A percentile compares a stretch with the other conserved stretches of the same genome.
phyloP scores from a whole-genome alignment of 768 basidiomycete genomes.

The Amanita thiersii region DNA sequence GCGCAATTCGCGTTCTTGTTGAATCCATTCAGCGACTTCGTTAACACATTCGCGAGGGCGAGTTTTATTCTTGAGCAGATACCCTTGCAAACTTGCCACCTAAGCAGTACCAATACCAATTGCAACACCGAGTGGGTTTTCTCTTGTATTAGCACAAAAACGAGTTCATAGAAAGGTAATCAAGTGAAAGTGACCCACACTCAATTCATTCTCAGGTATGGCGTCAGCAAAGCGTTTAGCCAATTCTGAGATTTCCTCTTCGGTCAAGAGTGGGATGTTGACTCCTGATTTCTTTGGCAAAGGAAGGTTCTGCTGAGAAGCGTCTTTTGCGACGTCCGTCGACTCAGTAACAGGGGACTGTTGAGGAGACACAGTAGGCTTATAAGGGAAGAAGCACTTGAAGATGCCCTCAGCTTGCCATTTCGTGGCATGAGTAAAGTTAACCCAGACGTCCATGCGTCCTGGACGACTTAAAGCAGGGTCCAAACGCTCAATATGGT shows the following conservation, averaged over 20 bases:
- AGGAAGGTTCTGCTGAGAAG: slow-evolving; percentile 61
- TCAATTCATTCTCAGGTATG: slow-evolving; percentile 83
- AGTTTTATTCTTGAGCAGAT: slow-evolving; percentile 83
- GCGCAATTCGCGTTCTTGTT: slow-evolving; percentile 74
- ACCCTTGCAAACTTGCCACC: slow-evolving; percentile 83
- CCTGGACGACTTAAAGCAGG: slow-evolving; percentile 84
- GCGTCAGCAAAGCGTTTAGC: slow-evolving; percentile 77
- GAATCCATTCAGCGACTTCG: slow-evolving; percentile 71
- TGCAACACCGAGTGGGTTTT: background rate
- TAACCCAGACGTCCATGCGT: slow-evolving; percentile 89
- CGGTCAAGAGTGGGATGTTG: slow-evolving; percentile 61
- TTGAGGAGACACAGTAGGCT: slow-evolving; percentile 23
- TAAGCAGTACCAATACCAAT: slow-evolving; percentile 20
- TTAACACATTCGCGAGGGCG: slow-evolving; percentile 82
- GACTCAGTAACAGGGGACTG: slow-evolving; percentile 15
- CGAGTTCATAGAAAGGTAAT: slow-evolving; percentile 3
- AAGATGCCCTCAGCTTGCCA: slow-evolving; percentile 92
- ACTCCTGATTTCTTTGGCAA: slow-evolving; percentile 54
- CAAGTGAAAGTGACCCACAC: slow-evolving; percentile 37
- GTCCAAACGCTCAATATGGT: slow-evolving; percentile 90
- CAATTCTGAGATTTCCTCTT: slow-evolving; percentile 67
- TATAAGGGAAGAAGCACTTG: slow-evolving; percentile 88
- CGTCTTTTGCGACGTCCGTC: slow-evolving; percentile 24
- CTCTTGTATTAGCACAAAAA: background rate
- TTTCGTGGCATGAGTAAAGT: slow-evolving; percentile 85